A percentile compares a stretch with the other conserved stretches of the same genome.
phyloP scores from a whole-genome alignment of 2,329 filamentous ascomycete genomes.

The Endocalyx cinctus region DNA sequence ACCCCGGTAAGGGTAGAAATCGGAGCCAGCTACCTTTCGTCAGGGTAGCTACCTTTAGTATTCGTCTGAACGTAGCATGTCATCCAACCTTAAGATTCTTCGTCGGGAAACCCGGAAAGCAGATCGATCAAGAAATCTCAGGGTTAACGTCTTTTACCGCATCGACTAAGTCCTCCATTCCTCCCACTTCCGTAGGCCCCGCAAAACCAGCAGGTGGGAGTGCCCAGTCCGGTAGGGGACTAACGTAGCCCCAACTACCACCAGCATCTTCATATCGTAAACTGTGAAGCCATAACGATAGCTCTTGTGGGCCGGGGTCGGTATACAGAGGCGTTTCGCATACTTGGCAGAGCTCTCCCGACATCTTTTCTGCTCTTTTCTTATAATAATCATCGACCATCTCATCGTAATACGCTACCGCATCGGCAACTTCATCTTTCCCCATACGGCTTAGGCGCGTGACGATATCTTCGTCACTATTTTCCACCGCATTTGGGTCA shows the following conservation, averaged over 20 bases:
- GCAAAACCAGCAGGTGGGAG: constrained; percentile 68
- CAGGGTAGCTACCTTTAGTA: too few species aligned
- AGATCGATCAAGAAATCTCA: constrained; percentile 28
- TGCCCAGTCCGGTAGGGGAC: constrained; percentile 80
- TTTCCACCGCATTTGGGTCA: constrained; percentile 60
- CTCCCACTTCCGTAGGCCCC: constrained; percentile 65
- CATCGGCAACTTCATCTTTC: constrained; percentile 86
- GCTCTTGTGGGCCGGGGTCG: constrained; percentile 83
- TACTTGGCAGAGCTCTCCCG: constrained; percentile 72
- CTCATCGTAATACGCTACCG: constrained; percentile 88
- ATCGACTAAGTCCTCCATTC: constrained; percentile 54
- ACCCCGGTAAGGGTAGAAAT: too few species aligned
- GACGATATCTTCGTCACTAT: constrained; percentile 87
- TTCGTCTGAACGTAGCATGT: too few species aligned
- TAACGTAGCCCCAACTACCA: constrained; percentile 83
- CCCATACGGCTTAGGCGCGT: constrained; percentile 83
- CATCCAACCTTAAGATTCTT: too few species aligned
- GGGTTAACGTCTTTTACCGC: constrained; percentile 45
- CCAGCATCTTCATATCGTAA: constrained; percentile 80
- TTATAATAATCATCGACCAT: constrained; percentile 90
- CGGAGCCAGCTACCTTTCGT: too few species aligned
- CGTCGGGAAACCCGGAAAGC: constrained; percentile 1
- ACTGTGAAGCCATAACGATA: constrained; percentile 91
- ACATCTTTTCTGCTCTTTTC: constrained; percentile 88
- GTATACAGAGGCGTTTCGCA: constrained; percentile 90